Evolutionary conservation across 805 yeast genomes (phyloP).

Genomic region (Tetrapisispora nanseiensis): DNA sequence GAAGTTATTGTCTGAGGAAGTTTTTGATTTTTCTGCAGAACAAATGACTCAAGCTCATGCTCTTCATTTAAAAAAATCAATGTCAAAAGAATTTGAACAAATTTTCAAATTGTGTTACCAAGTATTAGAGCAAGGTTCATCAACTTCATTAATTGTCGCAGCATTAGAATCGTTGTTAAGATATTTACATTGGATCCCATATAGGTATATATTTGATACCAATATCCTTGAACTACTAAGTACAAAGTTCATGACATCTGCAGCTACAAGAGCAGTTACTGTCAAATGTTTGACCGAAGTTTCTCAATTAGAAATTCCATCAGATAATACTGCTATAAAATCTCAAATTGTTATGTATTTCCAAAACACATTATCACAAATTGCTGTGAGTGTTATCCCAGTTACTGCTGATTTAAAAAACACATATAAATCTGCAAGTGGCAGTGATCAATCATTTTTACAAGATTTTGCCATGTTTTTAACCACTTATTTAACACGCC

Average conservation of each 20-base stretch:
- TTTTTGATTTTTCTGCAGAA: conserved; percentile 89
- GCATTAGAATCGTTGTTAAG: conserved; percentile 74
- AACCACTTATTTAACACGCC: conserved; percentile 72
- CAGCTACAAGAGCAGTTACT: conserved; percentile 73
- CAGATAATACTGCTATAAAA: conserved; percentile 33
- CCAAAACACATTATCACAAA: conserved; percentile 60
- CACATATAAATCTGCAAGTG: conserved; percentile 63
- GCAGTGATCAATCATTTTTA: conserved; percentile 84
- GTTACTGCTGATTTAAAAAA: conserved; percentile 57
- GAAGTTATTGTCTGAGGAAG: conserved; percentile 85
- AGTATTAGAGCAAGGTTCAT: conserved; percentile 81
- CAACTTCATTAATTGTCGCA: conserved; percentile 72
- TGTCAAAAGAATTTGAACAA: conserved; percentile 86
- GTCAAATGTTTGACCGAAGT: conserved; percentile 92
- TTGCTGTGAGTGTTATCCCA: conserved; percentile 58
- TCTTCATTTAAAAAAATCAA: conserved; percentile 64
- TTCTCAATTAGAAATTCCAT: conserved; percentile 53
- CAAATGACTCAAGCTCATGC: conserved; percentile 96
- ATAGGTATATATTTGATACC: conserved; percentile 82
- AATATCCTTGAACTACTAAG: conserved; percentile 63
- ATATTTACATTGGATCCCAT: conserved; percentile 92
- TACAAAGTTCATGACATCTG: conserved; percentile 64
- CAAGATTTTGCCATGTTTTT: conserved; percentile 93
- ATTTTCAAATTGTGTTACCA: conserved; percentile 90
- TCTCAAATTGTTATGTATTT: conserved; percentile 58